Percentiles rank a stretch among this genome's conserved stretches.
These are phyloP conservation scores for Paragyromitra xinjiangensis DNA, from an alignment of 495 filamentous ascomycete species.

Conservation along the genomic window DNA sequence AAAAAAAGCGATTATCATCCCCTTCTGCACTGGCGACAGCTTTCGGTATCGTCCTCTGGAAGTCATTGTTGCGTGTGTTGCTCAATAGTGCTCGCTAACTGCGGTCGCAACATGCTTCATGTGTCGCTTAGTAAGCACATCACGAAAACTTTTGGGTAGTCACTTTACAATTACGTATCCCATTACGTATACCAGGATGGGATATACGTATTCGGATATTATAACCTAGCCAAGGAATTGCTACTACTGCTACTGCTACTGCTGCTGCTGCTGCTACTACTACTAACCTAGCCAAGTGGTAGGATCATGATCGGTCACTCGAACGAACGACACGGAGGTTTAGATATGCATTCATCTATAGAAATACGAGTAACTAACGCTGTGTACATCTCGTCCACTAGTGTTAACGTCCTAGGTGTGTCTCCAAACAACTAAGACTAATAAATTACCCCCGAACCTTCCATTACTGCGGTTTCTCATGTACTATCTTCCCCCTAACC, in stretches of 20 bases:
- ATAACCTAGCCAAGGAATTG: not conserved
- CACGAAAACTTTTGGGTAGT: slow-evolving; percentile 4
- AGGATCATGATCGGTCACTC: not conserved
- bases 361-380: not conserved
- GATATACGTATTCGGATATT: not conserved
- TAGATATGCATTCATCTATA: not conserved
- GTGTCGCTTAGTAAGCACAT: not conserved
- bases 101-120: not conserved
- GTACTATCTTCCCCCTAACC: slow-evolving; percentile 81
- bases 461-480: slow-evolving; percentile 60
- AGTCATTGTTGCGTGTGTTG: no score
- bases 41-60: not conserved
- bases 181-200: not conserved
- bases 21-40: slow-evolving; percentile 8
- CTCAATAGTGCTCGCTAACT: no score
- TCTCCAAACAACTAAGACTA: not conserved
- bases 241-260: not conserved
- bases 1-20: slow-evolving; percentile 18
- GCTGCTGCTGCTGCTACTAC: no score
- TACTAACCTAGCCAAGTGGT: not conserved
- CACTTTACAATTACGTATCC: not conserved
- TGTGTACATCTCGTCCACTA: not conserved
- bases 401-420: not conserved
- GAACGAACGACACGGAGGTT: not conserved
- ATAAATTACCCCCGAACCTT: not conserved